Conservation (phyloP, 306 rosid genomes). For the Pachyrhizus erosus region DNA sequence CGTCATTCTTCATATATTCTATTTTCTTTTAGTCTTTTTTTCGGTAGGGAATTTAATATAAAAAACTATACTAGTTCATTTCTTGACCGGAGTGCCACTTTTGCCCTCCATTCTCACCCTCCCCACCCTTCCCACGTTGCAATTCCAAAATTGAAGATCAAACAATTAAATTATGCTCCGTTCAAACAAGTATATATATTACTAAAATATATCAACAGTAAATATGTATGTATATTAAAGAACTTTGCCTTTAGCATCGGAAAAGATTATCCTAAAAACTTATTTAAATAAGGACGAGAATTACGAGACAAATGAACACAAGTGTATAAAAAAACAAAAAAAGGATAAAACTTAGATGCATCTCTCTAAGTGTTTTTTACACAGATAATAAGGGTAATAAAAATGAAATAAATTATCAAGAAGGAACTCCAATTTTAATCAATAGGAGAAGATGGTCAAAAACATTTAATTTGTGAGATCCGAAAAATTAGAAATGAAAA, state of each 20-base stretch:
- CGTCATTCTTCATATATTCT: neutral
- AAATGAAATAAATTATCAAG: neutral
- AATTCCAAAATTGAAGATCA: constrained; percentile 12
- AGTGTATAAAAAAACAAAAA: neutral
- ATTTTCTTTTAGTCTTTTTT: neutral
- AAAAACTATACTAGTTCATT: neutral
- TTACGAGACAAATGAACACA: constrained; percentile 30
- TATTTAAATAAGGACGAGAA: constrained; percentile 21
- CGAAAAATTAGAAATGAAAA: neutral
- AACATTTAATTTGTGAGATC: constrained; percentile 14
- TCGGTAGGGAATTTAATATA: neutral
- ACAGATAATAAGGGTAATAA: no score
- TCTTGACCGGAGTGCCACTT: neutral
- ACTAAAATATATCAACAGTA: neutral
- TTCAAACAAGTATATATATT: neutral
- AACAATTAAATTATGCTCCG: neutral
- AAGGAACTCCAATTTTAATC: neutral
- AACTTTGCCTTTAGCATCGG: constrained; percentile 15
- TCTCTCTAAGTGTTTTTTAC: no score
- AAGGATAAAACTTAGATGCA: neutral
- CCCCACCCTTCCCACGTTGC: neutral
- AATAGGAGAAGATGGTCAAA: neutral
- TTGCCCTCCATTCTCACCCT: neutral
- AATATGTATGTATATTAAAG: neutral
- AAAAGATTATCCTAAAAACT: constrained; percentile 3